Evolutionary conservation across 1,139 yeast species (phyloP).

Genomic region (Kodamaea plutei): DNA sequence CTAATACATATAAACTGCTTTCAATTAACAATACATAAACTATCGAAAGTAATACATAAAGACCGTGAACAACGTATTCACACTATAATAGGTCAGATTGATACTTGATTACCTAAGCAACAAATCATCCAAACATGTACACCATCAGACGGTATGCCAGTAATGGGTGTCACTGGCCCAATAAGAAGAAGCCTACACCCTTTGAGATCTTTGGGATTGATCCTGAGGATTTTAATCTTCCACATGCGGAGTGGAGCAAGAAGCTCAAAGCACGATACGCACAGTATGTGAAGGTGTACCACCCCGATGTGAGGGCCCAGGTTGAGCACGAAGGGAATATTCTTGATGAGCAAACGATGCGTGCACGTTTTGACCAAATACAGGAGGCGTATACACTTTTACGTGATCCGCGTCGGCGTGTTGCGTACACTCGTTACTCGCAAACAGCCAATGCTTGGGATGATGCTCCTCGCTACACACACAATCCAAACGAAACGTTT

Average conservation of each 20-base stretch:
- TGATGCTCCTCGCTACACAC: constrained; percentile 10
- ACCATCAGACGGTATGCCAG: too few species aligned
- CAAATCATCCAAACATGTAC: too few species aligned
- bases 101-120: too few species aligned
- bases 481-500: constrained; percentile 9
- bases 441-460: constrained; percentile 24
- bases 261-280: constrained; percentile 54
- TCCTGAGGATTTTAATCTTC: constrained; percentile 16
- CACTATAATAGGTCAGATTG: too few species aligned
- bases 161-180: too few species aligned
- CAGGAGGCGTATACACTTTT: constrained; percentile 73
- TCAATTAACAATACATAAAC: too few species aligned
- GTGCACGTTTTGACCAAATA: constrained; percentile 63
- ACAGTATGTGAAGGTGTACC: constrained; percentile 72
- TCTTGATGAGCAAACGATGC: constrained; percentile 37
- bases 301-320: constrained; percentile 62
- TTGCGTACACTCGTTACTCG: constrained; percentile 28
- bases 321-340: constrained; percentile 26
- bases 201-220: constrained; percentile 62
- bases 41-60: too few species aligned
- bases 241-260: constrained; percentile 35
- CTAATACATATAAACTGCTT: too few species aligned
- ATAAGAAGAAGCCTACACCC: constrained; percentile 58
- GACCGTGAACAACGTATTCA: too few species aligned
- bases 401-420: constrained; percentile 47